These are phyloP conservation scores for Paramecium sexaurelia DNA, from an alignment of 73 alveolate genomes.

Conservation along the genomic window DNA sequence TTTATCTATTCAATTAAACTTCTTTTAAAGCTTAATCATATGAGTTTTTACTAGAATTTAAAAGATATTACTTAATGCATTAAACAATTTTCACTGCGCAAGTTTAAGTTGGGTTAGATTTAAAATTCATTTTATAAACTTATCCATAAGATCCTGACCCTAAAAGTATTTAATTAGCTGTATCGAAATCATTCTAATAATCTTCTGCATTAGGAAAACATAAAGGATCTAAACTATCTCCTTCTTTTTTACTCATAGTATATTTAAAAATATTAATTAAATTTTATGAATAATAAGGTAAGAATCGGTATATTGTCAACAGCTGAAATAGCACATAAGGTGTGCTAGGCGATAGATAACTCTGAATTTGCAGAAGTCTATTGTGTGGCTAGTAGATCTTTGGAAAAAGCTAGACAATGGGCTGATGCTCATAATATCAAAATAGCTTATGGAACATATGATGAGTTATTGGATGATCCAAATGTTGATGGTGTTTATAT, in stretches of 20 bases:
- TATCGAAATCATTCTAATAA: slow-evolving; percentile 1
- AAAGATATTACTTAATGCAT: neutral
- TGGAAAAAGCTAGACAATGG: slow-evolving; percentile 67
- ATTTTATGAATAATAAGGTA: neutral
- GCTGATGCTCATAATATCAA: slow-evolving; percentile 53
- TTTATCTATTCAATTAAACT: neutral
- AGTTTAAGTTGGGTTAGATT: neutral
- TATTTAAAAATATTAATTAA: neutral
- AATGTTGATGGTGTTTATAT: slow-evolving; percentile 72
- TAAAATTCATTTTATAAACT: neutral
- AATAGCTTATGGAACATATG: slow-evolving; percentile 70
- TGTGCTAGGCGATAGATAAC: slow-evolving; percentile 63
- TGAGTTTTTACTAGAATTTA: neutral
- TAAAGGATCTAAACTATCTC: neutral
- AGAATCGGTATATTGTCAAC: slow-evolving; percentile 73
- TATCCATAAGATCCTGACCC: slow-evolving; percentile 35
- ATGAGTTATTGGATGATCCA: slow-evolving; percentile 68
- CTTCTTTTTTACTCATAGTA: neutral
- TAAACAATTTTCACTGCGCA: slow-evolving; percentile 22
- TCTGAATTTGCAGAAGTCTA: slow-evolving; percentile 61
- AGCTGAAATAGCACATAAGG: slow-evolving; percentile 74
- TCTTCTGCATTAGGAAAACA: slow-evolving; percentile 52
- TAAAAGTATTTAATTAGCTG: neutral
- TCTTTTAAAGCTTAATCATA: neutral
- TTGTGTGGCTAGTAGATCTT: slow-evolving; percentile 69